These are phyloP conservation scores for Paracorniculantispora psalliotae DNA, from an alignment of 2,329 filamentous ascomycete genomes.

Conservation along the genomic window DNA sequence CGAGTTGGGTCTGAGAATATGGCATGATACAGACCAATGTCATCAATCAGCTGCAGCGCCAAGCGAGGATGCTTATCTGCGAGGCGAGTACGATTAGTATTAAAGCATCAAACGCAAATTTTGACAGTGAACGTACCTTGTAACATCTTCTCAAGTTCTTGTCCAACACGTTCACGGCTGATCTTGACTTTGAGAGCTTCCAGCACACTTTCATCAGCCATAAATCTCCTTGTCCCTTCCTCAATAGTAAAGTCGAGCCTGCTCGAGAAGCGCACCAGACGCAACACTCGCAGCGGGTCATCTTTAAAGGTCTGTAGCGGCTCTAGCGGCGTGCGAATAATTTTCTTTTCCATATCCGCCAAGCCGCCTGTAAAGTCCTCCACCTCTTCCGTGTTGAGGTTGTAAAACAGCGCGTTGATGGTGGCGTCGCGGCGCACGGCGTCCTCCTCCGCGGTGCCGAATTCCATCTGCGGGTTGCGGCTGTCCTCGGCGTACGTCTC, in stretches of 20 bases:
- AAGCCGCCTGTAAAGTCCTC: constrained; percentile 85
- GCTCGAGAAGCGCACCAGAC: constrained; percentile 86
- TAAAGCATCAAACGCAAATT: no score
- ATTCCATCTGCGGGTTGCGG: constrained; percentile 87
- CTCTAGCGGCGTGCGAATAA: constrained; percentile 81
- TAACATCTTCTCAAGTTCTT: constrained; percentile 89
- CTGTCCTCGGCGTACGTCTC: constrained; percentile 88
- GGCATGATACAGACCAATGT: constrained; percentile 62
- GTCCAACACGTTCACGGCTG: constrained; percentile 80
- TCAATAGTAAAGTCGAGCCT: constrained; percentile 78
- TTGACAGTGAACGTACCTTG: constrained; percentile 49
- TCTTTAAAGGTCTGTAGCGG: constrained; percentile 92
- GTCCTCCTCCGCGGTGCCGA: constrained; percentile 87
- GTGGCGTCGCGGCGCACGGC: constrained; percentile 86
- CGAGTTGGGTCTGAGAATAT: constrained; percentile 67
- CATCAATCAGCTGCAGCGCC: constrained; percentile 61
- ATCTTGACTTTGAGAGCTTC: constrained; percentile 81
- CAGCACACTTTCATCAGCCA: constrained; percentile 75
- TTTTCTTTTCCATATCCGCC: constrained; percentile 62
- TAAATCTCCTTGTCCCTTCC: constrained; percentile 59
- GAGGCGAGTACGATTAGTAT: not conserved
- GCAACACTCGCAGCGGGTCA: constrained; percentile 81
- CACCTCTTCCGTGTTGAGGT: constrained; percentile 70
- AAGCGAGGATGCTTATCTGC: constrained; percentile 53
- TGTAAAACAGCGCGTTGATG: constrained; percentile 94